A percentile compares a stretch with the other conserved stretches of the same genome.
Conservation (phyloP, 352 stramenopile genomes). For the Phytophthora palmivora region DNA sequence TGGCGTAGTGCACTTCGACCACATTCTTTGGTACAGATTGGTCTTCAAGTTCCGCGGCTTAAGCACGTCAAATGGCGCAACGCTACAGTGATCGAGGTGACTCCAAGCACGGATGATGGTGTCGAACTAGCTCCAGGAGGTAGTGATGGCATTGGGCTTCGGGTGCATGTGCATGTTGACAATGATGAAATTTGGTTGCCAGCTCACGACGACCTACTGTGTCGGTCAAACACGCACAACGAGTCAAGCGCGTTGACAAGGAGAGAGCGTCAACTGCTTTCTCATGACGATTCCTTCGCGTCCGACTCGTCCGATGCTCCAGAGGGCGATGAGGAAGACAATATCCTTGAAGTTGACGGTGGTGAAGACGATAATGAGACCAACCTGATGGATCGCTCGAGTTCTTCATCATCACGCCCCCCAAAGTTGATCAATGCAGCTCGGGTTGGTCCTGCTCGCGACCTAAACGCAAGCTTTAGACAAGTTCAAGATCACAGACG, state of each 20-base stretch:
- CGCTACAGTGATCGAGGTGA: constrained; percentile 30
- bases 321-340: not conserved
- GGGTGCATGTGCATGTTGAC: constrained; percentile 30
- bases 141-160: constrained; percentile 13
- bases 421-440: not conserved
- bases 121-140: not conserved
- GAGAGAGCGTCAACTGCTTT: constrained; percentile 14
- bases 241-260: constrained; percentile 22
- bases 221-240: constrained; percentile 15
- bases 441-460: constrained; percentile 6
- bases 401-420: constrained; percentile 4
- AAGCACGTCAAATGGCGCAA: constrained; percentile 32
- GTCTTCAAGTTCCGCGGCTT: constrained; percentile 20
- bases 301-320: constrained; percentile 1
- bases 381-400: no score
- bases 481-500: constrained; percentile 6
- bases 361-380: constrained; percentile 3
- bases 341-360: not conserved
- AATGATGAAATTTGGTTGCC: constrained; percentile 29
- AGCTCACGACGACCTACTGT: constrained; percentile 28
- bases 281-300: constrained; percentile 12
- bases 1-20: constrained; percentile 23
- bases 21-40: constrained; percentile 26
- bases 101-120: not conserved
- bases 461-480: constrained; percentile 22